Evolutionary conservation across 2,329 filamentous ascomycete species (phyloP), one percentile per base, ranked within the genome.

Genomic region (Apiospora sp.): DNA sequence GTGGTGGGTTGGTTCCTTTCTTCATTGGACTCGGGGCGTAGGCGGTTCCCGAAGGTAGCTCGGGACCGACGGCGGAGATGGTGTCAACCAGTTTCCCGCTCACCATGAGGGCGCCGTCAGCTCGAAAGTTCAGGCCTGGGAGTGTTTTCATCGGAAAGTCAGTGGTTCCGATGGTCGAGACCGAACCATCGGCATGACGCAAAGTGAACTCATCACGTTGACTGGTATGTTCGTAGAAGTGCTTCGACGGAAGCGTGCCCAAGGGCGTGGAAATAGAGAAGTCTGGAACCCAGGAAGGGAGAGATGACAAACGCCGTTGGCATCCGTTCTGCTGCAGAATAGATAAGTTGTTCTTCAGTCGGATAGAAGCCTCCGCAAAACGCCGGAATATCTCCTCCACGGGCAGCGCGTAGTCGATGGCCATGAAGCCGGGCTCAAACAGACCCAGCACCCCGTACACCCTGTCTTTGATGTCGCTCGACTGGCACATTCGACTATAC

Each of bases 371-470:
- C 24, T 54, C 49, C 12, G n/a, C n/a, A 27, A 54, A 54, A 12
- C 49, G n/a, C 49, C 49, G 49, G n/a, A 54, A 27, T 27, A 54
- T 54, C 49, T 54, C 49, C 24, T 54, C 49, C n/a, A 54, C 49
- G n/a, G 49, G 49, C 24, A 54, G 12, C 49, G 24, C 13, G 49
- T 54, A 54, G 49, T 54, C 49, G 49, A 54, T 54, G 8, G n/a
- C 24, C n/a, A 54, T 54, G 24, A 54, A 54, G 5, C 13, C 24
- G n/a, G n/a, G 49, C 49, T 54, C 24, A n/a, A 48, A 48, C 46
- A 48, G 46, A 19, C 46, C 46, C 19, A 48, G 19, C 3, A 48
- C 46, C 1, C 46, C 46, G 19, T 48, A 48, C 19, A 48, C 46
- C 46, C 46, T 22, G 22, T 48, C 46, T 22, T 48, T 48, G 19